Evolutionary conservation across 345 rosid species (phyloP), one percentile per base, ranked within the genome.

Genomic region (Camelina sativa): DNA sequence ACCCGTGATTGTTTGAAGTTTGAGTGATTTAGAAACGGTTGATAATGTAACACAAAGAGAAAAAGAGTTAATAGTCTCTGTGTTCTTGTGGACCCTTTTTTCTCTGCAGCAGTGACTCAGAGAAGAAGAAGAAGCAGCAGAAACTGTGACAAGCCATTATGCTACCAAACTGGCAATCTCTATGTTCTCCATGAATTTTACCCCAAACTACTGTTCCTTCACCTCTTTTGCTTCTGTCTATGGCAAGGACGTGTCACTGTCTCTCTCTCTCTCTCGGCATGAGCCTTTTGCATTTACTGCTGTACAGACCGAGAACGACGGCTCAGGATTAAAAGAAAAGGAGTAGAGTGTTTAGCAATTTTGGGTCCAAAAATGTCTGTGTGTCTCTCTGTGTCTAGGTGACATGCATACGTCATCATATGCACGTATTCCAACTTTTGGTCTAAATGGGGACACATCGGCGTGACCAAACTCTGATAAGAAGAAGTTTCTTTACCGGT

Each of bases 291-390:
- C 73, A 75, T 75, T 67, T 66, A 74, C 65, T 65, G 51, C 38
- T 32, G 73, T 75, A 69, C 74, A 60, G 74, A 75, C 62, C 2
- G 79, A 68, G 63, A 76, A 68, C 37, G 79, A 75, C 73, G 47
- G 40, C 38, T 60, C 74, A 67, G 8, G 57, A 52, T 38, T 57
- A 57, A 74, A 74, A 50, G 58, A 48, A 58, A 74, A 73, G 65
- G 50, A 23, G 57, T 11, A 11, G 52, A 7, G 40, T 65, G 72
- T 37, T 55, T 37, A 22, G 30, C 72, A 65, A 66, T 47, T 25
- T 65, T 66, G 51, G 32, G 72, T 23, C 78, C 72, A 37, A 65
- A 65, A 34, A 22, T 67, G 43, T 74, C 53, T 66, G 12, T 65
- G 28, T 15, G 2, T 53, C 7, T 52, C 56, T 52, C 0, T 4